A percentile compares a stretch with the other conserved stretches of the same genome.
These are phyloP conservation scores for Penstemon eatonii DNA, from an alignment of 257 asterid species.

Conservation along the genomic window DNA sequence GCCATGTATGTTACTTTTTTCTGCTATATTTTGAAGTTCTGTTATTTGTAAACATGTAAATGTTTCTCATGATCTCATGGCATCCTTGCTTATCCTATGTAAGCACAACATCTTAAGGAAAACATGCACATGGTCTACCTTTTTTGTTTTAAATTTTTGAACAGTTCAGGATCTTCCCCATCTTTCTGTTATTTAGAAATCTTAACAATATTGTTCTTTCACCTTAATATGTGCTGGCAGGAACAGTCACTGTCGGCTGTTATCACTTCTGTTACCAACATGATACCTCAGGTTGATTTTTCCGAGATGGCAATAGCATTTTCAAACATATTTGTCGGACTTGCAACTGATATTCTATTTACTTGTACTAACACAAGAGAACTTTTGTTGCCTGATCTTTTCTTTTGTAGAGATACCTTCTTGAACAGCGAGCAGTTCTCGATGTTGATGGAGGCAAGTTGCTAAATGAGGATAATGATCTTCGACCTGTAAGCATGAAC, in stretches of 20 bases:
- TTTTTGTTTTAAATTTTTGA: slow-evolving; percentile 1
- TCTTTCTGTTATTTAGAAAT: slow-evolving; percentile 13
- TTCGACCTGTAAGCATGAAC: too few relatives aligned
- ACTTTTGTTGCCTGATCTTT: slow-evolving; percentile 19
- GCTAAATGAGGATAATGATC: too few relatives aligned
- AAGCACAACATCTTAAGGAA: slow-evolving; percentile 6
- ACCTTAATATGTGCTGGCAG: slow-evolving; percentile 45
- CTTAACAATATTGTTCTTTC: not conserved
- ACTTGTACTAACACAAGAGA: slow-evolving; percentile 21
- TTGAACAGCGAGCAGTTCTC: slow-evolving; percentile 89
- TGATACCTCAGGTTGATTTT: slow-evolving; percentile 91
- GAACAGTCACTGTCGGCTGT: slow-evolving; percentile 93
- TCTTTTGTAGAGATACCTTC: slow-evolving; percentile 76
- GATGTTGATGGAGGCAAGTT: too few relatives aligned
- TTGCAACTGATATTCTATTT: slow-evolving; percentile 9
- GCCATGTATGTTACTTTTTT: not conserved
- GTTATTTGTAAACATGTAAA: slow-evolving; percentile 12
- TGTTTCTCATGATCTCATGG: slow-evolving; percentile 19
- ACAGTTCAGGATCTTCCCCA: not conserved
- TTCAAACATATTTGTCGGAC: slow-evolving; percentile 15
- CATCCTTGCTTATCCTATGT: slow-evolving; percentile 17
- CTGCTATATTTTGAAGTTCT: slow-evolving; percentile 9
- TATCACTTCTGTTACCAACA: slow-evolving; percentile 85
- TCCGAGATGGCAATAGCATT: slow-evolving; percentile 22
- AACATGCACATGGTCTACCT: slow-evolving; percentile 5